Conservation (phyloP, 2,329 filamentous ascomycete species). For the Trichoderma guizhouense region DNA sequence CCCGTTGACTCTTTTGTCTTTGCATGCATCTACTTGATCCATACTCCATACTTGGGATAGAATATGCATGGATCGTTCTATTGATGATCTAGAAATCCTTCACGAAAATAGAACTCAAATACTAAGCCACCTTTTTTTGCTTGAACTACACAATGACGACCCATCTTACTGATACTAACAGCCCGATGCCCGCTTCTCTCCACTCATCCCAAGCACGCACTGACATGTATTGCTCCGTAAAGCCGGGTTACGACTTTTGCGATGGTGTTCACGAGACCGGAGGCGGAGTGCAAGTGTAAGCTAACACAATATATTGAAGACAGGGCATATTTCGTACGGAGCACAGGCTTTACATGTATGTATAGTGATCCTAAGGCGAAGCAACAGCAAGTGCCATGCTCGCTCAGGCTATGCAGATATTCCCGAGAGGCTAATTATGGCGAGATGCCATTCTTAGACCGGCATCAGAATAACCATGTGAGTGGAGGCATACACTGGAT, state of each 20-base stretch:
- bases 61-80: background rate
- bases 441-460: background rate
- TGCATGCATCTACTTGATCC: background rate
- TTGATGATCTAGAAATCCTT: background rate
- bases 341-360: background rate
- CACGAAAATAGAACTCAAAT: background rate
- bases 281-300: background rate
- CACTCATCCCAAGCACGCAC: background rate
- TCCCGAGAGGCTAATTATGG: background rate
- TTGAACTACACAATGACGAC: background rate
- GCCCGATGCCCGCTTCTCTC: background rate
- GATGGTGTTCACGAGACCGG: background rate
- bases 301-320: background rate
- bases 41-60: background rate
- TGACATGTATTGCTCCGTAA: background rate
- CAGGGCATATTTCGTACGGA: background rate
- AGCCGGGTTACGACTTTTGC: background rate
- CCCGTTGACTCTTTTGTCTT: background rate
- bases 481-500: background rate
- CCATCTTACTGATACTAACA: background rate
- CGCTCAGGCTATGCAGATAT: background rate
- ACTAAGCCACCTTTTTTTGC: slow-evolving; percentile 2
- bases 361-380: background rate
- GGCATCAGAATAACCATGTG: no score
- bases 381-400: background rate